Evolutionary conservation across 805 yeast species (phyloP).

Genomic region (Zygosaccharomyces lentus): DNA sequence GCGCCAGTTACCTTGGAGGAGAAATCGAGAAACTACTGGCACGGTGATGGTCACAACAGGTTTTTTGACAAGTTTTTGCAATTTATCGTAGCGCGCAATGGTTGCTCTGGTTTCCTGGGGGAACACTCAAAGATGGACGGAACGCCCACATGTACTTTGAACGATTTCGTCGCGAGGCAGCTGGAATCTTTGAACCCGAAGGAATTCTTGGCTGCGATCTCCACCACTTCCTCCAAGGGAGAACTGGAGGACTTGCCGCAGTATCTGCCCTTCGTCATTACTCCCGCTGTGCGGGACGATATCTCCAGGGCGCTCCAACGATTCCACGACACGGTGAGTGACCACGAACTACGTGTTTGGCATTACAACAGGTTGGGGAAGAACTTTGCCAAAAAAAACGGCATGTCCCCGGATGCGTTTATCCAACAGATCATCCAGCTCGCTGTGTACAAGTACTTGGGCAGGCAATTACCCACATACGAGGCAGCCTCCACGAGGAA

Average conservation of each 20-base stretch:
- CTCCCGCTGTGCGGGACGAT: slow-evolving; percentile 45
- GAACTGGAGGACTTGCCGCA: slow-evolving; percentile 11
- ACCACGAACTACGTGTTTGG: slow-evolving; percentile 75
- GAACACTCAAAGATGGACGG: slow-evolving; percentile 99
- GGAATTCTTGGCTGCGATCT: slow-evolving; percentile 21
- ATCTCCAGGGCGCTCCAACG: slow-evolving; percentile 53
- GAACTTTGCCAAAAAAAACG: slow-evolving; percentile 74
- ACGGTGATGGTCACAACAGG: slow-evolving; percentile 90
- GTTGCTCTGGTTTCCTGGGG: slow-evolving; percentile 87
- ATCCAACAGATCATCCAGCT: slow-evolving; percentile 88
- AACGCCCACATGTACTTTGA: slow-evolving; percentile 85
- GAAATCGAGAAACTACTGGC: slow-evolving; percentile 84
- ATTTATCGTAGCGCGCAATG: slow-evolving; percentile 75
- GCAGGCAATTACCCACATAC: slow-evolving; percentile 82
- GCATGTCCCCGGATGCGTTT: slow-evolving; percentile 89
- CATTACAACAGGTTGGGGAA: slow-evolving; percentile 85
- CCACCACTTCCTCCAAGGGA: background rate
- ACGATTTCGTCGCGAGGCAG: slow-evolving; percentile 64
- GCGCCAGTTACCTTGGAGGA: slow-evolving; percentile 75
- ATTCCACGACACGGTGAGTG: slow-evolving; percentile 49
- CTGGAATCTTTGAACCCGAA: slow-evolving; percentile 45
- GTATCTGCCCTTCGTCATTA: slow-evolving; percentile 54
- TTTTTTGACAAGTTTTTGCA: slow-evolving; percentile 90
- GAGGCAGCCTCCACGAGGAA: slow-evolving; percentile 94
- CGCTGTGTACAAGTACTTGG: slow-evolving; percentile 80